Evolutionary conservation across 345 rosid genomes (phyloP).

Genomic region (Hibiscus trionum): DNA sequence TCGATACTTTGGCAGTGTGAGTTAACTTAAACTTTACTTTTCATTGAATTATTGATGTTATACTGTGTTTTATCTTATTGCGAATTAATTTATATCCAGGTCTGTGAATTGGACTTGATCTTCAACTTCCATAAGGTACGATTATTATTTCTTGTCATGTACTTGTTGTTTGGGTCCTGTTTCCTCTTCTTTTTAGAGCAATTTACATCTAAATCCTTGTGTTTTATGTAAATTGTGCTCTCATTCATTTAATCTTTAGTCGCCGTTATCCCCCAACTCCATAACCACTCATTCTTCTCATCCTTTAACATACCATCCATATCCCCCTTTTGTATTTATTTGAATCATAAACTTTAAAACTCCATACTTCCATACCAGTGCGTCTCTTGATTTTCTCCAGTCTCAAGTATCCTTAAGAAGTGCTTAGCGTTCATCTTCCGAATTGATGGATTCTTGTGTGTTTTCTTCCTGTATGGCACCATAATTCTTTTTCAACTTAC

Average conservation of each 20-base stretch:
- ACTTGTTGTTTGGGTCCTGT: neutral
- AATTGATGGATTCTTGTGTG: neutral
- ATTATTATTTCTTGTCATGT: slow-evolving; percentile 5
- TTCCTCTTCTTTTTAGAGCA: neutral
- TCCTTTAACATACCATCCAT: neutral
- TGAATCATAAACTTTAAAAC: neutral
- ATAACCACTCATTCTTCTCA: neutral
- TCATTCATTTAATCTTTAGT: neutral
- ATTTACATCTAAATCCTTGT: neutral
- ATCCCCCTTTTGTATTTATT: neutral
- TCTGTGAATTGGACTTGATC: slow-evolving; percentile 92
- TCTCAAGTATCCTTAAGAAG: neutral
- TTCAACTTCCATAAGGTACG: slow-evolving; percentile 91
- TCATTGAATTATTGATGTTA: neutral
- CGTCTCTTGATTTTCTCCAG: neutral
- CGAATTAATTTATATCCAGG: slow-evolving; percentile 33
- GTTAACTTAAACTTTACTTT: slow-evolving; percentile 25
- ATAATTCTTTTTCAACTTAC: neutral
- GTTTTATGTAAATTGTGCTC: neutral
- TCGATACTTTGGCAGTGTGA: slow-evolving; percentile 93
- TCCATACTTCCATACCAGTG: neutral
- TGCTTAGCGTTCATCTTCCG: neutral
- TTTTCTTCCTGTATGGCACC: neutral
- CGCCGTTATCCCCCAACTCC: neutral
- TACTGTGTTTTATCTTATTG: neutral